Base-by-base conservation (phyloP, 106 monocot species). In the Iris macrosiphon region DNA sequence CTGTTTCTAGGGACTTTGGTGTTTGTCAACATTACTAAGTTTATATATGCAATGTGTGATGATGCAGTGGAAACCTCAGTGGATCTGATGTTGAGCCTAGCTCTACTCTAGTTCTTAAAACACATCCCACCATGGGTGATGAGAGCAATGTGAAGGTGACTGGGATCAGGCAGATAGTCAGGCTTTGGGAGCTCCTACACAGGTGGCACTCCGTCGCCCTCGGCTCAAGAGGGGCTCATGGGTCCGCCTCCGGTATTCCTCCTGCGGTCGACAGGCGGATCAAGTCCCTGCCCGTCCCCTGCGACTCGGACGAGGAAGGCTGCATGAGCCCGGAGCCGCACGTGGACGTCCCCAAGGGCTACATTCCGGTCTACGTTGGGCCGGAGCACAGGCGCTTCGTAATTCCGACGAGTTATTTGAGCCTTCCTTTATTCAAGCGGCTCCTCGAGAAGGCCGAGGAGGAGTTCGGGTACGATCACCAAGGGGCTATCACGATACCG, bases 391-490 rank as follows among this genome's bases (percentile, higher is more conserved):
- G 83, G 31, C 60, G 91, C 32, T 91, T 91, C 37, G 85, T 91
- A 4, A 85, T 91, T 39, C 91, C 91, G 0, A 72, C 72, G 14
- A 49, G 39, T 9, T 85, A 85, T 43, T 51, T 91, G 22, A 38
- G 65, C 13, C 50, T 57, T 4, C 81, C 80, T 0, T 75, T 69
- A 16, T 90, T 90, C 52, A 72, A 63, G 52, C 21, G 75, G 48
- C 68, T 90, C 38, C 40, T 79, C 27, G 73, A 66, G 55, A 91
- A 85, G 72, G 85, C 81, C 3, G 75, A 79, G 48, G 78, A 82
- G 62, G 78, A 73, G 68, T 91, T 81, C 33, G 90, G 90, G 4
- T 85, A 75, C 16, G 66, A 75, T 26, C 73, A 80, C 7, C 26
- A 78, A 28, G 90, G 90, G 0, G 80, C 80, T 0, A 59, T 90